Percentiles rank a stretch among this genome's conserved stretches.
phyloP scores from a whole-genome alignment of 176 grass and related monocot genomes.

The Triticum turgidum region DNA sequence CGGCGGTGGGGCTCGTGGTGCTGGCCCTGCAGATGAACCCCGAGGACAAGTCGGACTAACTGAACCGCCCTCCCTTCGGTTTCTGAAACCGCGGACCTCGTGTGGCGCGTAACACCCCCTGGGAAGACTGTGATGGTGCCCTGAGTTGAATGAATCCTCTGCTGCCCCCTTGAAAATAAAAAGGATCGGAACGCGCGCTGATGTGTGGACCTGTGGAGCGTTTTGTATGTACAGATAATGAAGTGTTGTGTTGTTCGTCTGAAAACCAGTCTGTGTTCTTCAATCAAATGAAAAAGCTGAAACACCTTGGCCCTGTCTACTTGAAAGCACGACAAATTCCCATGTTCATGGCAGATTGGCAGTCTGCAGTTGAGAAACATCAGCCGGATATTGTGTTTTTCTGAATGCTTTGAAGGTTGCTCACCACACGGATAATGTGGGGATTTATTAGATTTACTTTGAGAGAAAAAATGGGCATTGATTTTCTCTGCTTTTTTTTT shows the following conservation, averaged over 20 bases:
- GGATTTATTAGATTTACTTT: no score
- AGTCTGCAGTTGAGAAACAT: no score
- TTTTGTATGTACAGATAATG: neutral
- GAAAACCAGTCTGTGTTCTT: neutral
- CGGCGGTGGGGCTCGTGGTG: conserved; percentile 55
- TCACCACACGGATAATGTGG: no score
- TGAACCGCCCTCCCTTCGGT: no score
- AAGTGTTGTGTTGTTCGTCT: neutral
- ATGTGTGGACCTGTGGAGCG: neutral
- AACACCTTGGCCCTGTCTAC: neutral
- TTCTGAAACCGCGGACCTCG: neutral
- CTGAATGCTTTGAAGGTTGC: no score
- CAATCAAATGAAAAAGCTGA: neutral
- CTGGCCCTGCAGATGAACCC: conserved; percentile 62
- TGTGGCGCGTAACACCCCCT: no score
- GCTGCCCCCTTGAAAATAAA: neutral
- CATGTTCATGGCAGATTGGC: no score
- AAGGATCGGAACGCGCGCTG: neutral
- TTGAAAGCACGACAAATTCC: no score
- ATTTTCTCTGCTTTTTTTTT: no score
- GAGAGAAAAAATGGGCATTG: no score
- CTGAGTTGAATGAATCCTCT: neutral
- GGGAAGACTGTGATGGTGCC: neutral
- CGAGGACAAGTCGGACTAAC: conserved; percentile 53
- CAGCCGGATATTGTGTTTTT: no score